Evolutionary conservation across 495 filamentous ascomycete species (phyloP).

Genomic region (Apodospora peruviana): DNA sequence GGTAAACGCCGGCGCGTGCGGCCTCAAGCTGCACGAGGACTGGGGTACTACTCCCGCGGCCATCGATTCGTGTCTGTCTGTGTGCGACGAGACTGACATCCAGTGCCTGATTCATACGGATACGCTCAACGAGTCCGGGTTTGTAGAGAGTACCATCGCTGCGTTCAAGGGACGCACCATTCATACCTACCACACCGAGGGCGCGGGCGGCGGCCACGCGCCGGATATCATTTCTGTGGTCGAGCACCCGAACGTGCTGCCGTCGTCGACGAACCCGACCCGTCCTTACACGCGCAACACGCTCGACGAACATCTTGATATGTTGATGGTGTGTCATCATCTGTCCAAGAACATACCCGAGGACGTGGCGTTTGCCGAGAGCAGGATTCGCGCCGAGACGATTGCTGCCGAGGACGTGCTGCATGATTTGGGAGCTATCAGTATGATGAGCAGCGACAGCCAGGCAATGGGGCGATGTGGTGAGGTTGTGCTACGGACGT

Average conservation of each 20-base stretch:
- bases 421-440: conserved; percentile 92
- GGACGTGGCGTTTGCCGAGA: conserved; percentile 94
- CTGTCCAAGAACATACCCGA: conserved; percentile 87
- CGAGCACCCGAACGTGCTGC: conserved; percentile 86
- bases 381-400: conserved; percentile 89
- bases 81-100: conserved; percentile 88
- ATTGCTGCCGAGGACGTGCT: conserved; percentile 97
- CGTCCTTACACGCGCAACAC: conserved; percentile 90
- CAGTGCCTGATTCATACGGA: conserved; percentile 98
- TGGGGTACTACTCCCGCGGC: conserved; percentile 92
- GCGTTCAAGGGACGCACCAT: conserved; percentile 89
- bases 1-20: conserved; percentile 75
- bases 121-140: conserved; percentile 95
- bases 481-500: conserved; percentile 90
- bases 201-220: conserved; percentile 92
- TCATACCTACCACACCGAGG: conserved; percentile 98
- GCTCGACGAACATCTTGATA: conserved; percentile 94
- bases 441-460: conserved; percentile 96
- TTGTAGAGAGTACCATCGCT: conserved; percentile 86
- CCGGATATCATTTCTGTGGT: conserved; percentile 96
- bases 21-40: conserved; percentile 95
- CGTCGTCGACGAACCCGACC: conserved; percentile 89
- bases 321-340: conserved; percentile 99
- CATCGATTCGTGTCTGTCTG: conserved; percentile 81
- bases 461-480: conserved; percentile 98